A percentile compares a stretch with the other conserved stretches of the same genome.
These are phyloP conservation scores for Thalassiosira mediterranea DNA, from an alignment of 352 stramenopile genomes.

Conservation along the genomic window DNA sequence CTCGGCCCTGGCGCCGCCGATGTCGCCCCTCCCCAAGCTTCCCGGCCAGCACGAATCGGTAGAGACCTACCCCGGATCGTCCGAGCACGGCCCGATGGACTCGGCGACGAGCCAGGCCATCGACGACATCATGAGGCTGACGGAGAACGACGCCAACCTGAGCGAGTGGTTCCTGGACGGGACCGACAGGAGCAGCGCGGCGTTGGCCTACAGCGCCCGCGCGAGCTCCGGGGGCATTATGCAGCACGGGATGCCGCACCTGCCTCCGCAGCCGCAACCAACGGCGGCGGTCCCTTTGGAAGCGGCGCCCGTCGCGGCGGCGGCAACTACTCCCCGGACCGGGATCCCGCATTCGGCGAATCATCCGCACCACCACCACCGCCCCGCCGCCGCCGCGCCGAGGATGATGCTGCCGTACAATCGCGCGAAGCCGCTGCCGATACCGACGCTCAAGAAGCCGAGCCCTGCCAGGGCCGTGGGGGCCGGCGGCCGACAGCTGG, in stretches of 20 bases:
- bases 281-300: not conserved
- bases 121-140: conserved; percentile 54
- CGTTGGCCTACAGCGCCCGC: conserved; percentile 57
- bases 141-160: conserved; percentile 58
- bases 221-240: conserved; percentile 4
- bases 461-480: not conserved
- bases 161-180: conserved; percentile 70
- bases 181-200: conserved; percentile 55
- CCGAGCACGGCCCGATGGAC: conserved; percentile 20
- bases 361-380: too few relatives aligned
- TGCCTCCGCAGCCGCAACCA: not conserved
- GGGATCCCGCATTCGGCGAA: too few relatives aligned
- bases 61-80: too few relatives aligned
- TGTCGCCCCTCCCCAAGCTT: not conserved
- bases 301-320: too few relatives aligned
- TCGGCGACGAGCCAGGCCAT: conserved; percentile 27
- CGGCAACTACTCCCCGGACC: too few relatives aligned
- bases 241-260: too few relatives aligned
- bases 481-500: conserved; percentile 30
- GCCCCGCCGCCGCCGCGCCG: too few relatives aligned
- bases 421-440: conserved; percentile 29
- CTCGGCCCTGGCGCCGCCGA: not conserved
- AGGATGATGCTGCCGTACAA: conserved; percentile 24
- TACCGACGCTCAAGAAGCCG: conserved; percentile 22
- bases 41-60: too few relatives aligned